A percentile compares a stretch with the other conserved stretches of the same genome.
Evolutionary conservation across 371 early-diverging fungal species (phyloP).

Genomic region (Rhizopus delemar): DNA sequence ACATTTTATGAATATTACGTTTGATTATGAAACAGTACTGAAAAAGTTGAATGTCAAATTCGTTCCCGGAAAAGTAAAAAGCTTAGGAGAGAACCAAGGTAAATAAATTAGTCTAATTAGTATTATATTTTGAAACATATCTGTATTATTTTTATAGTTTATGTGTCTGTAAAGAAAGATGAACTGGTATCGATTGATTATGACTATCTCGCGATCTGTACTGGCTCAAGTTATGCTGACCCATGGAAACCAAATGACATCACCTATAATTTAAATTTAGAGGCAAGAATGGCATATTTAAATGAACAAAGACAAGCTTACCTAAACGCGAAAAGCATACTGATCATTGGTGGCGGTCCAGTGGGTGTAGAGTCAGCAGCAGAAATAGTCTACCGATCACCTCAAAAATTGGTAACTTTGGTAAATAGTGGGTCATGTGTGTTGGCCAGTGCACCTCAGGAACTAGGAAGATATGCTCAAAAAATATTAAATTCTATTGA

Average conservation of each 20-base stretch:
- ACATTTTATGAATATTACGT: slow-evolving; percentile 30
- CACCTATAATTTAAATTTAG: slow-evolving; percentile 1
- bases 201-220: slow-evolving; percentile 33
- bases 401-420: slow-evolving; percentile 44
- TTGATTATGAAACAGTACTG: slow-evolving; percentile 23
- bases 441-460: slow-evolving; percentile 23
- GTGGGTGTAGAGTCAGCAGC: slow-evolving; percentile 55
- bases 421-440: slow-evolving; percentile 30
- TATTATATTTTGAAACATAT: no score
- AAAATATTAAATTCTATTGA: slow-evolving; percentile 17
- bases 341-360: slow-evolving; percentile 61
- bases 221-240: slow-evolving; percentile 39
- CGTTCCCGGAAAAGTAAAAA: slow-evolving; percentile 25
- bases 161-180: not conserved
- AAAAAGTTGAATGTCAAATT: slow-evolving; percentile 20
- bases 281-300: slow-evolving; percentile 24
- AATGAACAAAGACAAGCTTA: slow-evolving; percentile 29
- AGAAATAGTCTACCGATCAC: slow-evolving; percentile 49
- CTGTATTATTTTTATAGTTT: not conserved
- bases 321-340: slow-evolving; percentile 34
- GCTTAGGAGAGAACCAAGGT: slow-evolving; percentile 30
- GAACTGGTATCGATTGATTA: slow-evolving; percentile 17
- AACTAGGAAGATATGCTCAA: slow-evolving; percentile 26
- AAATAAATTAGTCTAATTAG: slow-evolving; percentile 1
- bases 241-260: slow-evolving; percentile 35